Evolutionary conservation across 495 filamentous ascomycete species (phyloP).

Genomic region (Diplogelasinospora grovesii): DNA sequence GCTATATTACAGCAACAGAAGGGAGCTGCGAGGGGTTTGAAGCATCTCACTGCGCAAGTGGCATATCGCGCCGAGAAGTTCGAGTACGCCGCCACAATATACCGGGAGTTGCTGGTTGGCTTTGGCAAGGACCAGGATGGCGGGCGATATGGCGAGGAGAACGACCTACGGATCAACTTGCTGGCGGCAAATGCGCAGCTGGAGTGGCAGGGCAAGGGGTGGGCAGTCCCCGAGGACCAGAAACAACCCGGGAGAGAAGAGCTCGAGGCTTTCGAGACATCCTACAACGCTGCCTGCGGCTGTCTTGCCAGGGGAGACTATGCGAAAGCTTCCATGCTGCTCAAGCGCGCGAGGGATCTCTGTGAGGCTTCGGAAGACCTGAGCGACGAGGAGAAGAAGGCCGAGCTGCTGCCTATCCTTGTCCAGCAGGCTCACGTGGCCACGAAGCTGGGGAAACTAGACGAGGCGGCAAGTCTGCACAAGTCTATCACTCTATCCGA

Average conservation of each 20-base stretch:
- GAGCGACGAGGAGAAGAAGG: constrained; percentile 70
- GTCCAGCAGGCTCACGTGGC: constrained; percentile 83
- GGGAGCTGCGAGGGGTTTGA: constrained; percentile 47
- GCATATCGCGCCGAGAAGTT: constrained; percentile 83
- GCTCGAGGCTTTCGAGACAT: constrained; percentile 84
- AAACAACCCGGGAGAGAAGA: constrained; percentile 62
- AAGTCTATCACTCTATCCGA: constrained; percentile 48
- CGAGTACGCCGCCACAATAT: constrained; percentile 59
- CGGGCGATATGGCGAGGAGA: constrained; percentile 58
- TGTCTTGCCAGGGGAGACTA: constrained; percentile 77
- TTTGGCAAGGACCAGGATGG: constrained; percentile 36
- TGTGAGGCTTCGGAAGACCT: constrained; percentile 81
- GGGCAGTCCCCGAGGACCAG: constrained; percentile 28
- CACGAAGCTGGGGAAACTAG: constrained; percentile 60
- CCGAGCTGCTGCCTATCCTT: constrained; percentile 76
- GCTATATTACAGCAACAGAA: constrained; percentile 49
- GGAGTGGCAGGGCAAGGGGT: constrained; percentile 64
- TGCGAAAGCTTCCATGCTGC: constrained; percentile 62
- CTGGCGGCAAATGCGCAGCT: constrained; percentile 77
- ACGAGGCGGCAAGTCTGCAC: constrained; percentile 64
- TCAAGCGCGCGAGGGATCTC: constrained; percentile 80
- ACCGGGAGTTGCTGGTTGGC: constrained; percentile 61
- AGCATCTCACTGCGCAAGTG: constrained; percentile 84
- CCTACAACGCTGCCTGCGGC: constrained; percentile 86
- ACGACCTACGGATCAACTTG: constrained; percentile 80